phyloP scores from a whole-genome alignment of 345 rosid genomes.

The Cochlearia excelsa region DNA sequence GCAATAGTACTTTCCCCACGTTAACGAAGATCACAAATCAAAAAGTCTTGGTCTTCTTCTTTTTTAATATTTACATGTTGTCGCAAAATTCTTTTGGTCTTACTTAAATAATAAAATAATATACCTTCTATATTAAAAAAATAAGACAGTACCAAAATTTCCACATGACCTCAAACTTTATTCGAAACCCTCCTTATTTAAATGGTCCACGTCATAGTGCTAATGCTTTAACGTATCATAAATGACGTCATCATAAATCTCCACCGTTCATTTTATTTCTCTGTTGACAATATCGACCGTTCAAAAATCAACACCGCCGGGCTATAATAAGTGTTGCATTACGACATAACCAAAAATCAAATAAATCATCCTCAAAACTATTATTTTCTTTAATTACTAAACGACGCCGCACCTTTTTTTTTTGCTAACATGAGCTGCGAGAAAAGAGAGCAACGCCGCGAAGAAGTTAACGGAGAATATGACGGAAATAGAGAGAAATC shows the following conservation, averaged over 20 bases:
- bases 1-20: background rate
- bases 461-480: slow-evolving; percentile 12
- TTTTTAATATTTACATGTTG: background rate
- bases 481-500: slow-evolving; percentile 8
- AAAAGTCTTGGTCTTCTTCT: slow-evolving; percentile 10
- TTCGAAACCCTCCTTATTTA: slow-evolving; percentile 19
- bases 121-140: background rate
- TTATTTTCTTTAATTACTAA: no score
- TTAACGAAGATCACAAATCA: slow-evolving; percentile 12
- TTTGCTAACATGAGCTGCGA: slow-evolving; percentile 23
- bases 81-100: slow-evolving; percentile 26
- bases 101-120: slow-evolving; percentile 16
- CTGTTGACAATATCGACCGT: slow-evolving; percentile 19
- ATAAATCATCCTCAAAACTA: no score
- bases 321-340: slow-evolving; percentile 16
- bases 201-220: slow-evolving; percentile 18
- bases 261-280: slow-evolving; percentile 6
- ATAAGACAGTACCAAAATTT: background rate
- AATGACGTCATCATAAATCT: slow-evolving; percentile 29
- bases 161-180: slow-evolving; percentile 27
- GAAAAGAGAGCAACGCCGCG: slow-evolving; percentile 13
- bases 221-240: slow-evolving; percentile 6
- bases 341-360: background rate
- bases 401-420: slow-evolving; percentile 3
- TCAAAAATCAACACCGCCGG: slow-evolving; percentile 17